Evolutionary conservation across 192 early-diverging fungal species (phyloP).

Genomic region (Diversispora epigaea): DNA sequence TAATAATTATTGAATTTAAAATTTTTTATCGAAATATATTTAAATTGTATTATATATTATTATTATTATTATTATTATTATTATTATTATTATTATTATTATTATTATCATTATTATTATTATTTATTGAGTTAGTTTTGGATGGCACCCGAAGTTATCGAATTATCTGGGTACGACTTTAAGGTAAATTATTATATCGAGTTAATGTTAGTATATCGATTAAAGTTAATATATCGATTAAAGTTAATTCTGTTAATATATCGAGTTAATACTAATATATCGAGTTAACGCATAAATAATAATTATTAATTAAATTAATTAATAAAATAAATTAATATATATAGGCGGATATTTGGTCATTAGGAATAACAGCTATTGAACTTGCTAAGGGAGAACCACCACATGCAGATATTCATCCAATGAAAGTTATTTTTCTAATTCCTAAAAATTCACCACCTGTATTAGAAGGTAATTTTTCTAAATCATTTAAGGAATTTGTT

Average conservation of each 20-base stretch:
- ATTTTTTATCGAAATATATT: no score
- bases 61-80: background rate
- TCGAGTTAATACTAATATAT: no score
- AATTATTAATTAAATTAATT: no score
- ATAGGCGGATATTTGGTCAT: slow-evolving; percentile 95
- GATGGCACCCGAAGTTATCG: slow-evolving; percentile 96
- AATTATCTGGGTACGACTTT: slow-evolving; percentile 89
- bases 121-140: slow-evolving; percentile 55
- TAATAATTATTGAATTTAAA: no score
- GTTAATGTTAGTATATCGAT: no score
- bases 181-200: slow-evolving; percentile 50
- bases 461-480: slow-evolving; percentile 75
- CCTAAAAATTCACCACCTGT: slow-evolving; percentile 86
- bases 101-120: background rate
- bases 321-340: background rate
- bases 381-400: slow-evolving; percentile 92
- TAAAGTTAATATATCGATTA: no score
- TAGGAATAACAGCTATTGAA: slow-evolving; percentile 97
- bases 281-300: no score
- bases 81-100: no score
- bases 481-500: slow-evolving; percentile 89
- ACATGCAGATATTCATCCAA: slow-evolving; percentile 89
- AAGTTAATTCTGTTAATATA: no score
- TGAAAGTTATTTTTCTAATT: slow-evolving; percentile 93
- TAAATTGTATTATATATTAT: no score